These are phyloP conservation scores for Tylopilus subfusipes DNA, from an alignment of 768 basidiomycete species.

Conservation along the genomic window DNA sequence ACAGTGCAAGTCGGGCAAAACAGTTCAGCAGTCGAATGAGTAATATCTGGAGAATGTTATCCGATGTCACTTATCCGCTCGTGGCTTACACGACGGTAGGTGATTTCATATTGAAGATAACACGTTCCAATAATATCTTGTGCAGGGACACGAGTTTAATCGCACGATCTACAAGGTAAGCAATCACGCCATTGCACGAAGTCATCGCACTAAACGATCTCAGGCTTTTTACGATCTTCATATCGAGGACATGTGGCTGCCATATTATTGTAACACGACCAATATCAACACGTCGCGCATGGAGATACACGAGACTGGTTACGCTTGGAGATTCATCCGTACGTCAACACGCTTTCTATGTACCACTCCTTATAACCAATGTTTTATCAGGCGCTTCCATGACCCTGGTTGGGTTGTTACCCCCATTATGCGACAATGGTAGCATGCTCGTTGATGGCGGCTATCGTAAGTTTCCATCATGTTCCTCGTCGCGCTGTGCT, in stretches of 20 bases:
- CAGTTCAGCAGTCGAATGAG: conserved; percentile 91
- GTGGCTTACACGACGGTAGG: conserved; percentile 73
- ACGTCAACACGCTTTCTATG: conserved; percentile 19
- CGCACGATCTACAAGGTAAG: conserved; percentile 86
- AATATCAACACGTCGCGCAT: conserved; percentile 95
- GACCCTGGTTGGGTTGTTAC: conserved; percentile 92
- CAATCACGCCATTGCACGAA: background rate
- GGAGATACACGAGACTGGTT: conserved; percentile 98
- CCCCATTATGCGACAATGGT: conserved; percentile 92
- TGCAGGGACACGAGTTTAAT: conserved; percentile 91
- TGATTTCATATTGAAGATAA: conserved; percentile 1
- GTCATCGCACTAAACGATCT: conserved; percentile 6
- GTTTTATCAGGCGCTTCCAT: conserved; percentile 78
- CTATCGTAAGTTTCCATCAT: conserved; percentile 56
- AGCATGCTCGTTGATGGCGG: conserved; percentile 89
- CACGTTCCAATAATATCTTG: conserved; percentile 2
- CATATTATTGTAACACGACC: conserved; percentile 96
- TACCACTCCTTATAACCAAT: conserved; percentile 2
- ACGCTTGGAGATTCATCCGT: conserved; percentile 96
- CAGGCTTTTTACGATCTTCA: conserved; percentile 92
- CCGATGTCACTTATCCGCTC: conserved; percentile 81
- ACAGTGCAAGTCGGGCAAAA: conserved; percentile 80
- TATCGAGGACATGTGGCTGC: conserved; percentile 98
- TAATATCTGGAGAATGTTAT: conserved; percentile 90
- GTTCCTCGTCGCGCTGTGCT: conserved; percentile 4